Percentiles rank a stretch among this genome's conserved stretches.
phyloP scores from a whole-genome alignment of 352 stramenopile genomes.

The Pythium rishiriense region DNA sequence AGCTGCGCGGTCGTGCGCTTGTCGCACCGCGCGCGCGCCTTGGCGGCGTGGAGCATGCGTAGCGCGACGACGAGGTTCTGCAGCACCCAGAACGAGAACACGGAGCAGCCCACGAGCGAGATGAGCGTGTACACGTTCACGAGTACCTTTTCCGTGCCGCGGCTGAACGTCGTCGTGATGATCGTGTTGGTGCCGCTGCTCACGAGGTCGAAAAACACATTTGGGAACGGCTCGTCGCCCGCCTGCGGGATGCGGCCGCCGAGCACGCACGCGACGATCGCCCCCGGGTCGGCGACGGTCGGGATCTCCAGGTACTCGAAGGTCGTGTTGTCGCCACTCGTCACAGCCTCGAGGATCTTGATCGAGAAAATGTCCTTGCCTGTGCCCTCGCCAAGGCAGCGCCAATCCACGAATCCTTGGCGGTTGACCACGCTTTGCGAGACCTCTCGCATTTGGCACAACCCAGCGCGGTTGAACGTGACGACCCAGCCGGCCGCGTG shows the following conservation, averaged over 20 bases:
- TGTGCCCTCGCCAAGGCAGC: conserved; percentile 16
- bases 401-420: conserved; percentile 16
- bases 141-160: conserved; percentile 23
- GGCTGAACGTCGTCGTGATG: conserved; percentile 22
- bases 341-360: conserved; percentile 12
- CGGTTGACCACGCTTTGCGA: conserved; percentile 15
- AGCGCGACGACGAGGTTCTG: conserved; percentile 3
- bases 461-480: conserved; percentile 19
- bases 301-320: conserved; percentile 9
- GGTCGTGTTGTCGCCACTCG: conserved; percentile 5
- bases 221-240: conserved; percentile 22
- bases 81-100: conserved; percentile 22
- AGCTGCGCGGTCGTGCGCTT: conserved; percentile 5
- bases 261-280: conserved; percentile 21
- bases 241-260: conserved; percentile 20
- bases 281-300: conserved; percentile 11
- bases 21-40: conserved; percentile 3
- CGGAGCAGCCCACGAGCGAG: conserved; percentile 21
- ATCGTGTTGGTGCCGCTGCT: conserved; percentile 21
- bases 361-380: conserved; percentile 15
- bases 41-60: neutral
- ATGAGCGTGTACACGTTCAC: conserved; percentile 27
- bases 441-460: conserved; percentile 11
- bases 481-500: neutral
- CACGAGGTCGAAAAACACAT: conserved; percentile 17